phyloP scores from a whole-genome alignment of 306 rosid species.

The Begonia loranthoides region DNA sequence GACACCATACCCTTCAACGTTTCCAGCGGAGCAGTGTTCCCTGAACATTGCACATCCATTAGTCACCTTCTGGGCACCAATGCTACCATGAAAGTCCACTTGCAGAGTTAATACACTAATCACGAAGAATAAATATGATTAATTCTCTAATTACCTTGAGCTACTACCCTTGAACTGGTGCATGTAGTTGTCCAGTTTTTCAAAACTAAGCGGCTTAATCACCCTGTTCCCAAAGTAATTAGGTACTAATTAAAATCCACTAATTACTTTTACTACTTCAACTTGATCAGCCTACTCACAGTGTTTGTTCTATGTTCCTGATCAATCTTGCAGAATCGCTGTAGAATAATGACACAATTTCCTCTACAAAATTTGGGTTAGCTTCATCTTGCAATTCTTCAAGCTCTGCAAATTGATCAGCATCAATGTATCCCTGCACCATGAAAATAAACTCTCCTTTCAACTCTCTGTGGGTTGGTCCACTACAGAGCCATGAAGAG shows the following conservation, averaged over 20 bases:
- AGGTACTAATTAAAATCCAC: too few species aligned
- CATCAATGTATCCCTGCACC: constrained; percentile 55
- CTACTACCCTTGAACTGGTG: constrained; percentile 76
- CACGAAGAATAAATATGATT: not conserved
- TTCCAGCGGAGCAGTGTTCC: constrained; percentile 49
- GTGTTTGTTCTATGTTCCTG: constrained; percentile 42
- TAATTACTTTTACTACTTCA: too few species aligned
- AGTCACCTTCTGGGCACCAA: constrained; percentile 73
- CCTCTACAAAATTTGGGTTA: constrained; percentile 74
- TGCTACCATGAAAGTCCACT: constrained; percentile 21
- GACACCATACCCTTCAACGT: constrained; percentile 43
- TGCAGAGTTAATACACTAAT: not conserved
- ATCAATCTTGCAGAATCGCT: constrained; percentile 45
- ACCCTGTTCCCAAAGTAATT: constrained; percentile 16
- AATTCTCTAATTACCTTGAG: constrained; percentile 39
- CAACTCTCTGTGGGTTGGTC: not conserved
- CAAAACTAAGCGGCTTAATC: constrained; percentile 28
- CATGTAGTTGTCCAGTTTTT: constrained; percentile 46
- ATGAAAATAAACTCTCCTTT: constrained; percentile 2
- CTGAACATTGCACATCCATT: constrained; percentile 37
- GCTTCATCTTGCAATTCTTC: constrained; percentile 67
- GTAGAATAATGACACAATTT: constrained; percentile 54
- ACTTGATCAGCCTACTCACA: constrained; percentile 25
- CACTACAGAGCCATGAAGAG: not conserved
- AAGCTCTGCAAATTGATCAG: constrained; percentile 59